phyloP scores from a whole-genome alignment of 345 rosid genomes.

The Eucalyptus pumila region DNA sequence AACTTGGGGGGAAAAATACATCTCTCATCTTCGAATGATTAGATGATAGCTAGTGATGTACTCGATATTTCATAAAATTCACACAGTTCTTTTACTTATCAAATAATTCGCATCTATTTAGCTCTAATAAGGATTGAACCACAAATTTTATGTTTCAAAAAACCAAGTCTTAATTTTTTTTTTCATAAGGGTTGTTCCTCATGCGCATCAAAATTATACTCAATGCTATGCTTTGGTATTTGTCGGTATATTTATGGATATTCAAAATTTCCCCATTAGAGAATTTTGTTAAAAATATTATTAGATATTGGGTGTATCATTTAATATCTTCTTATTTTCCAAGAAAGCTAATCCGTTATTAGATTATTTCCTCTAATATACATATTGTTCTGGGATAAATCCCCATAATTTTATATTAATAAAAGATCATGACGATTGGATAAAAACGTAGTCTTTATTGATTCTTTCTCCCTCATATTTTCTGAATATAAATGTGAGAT shows the following conservation, averaged over 20 bases:
- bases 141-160: neutral
- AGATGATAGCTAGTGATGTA: neutral
- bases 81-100: too few relatives aligned
- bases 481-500: too few relatives aligned
- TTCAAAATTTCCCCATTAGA: neutral
- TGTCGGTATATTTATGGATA: too few relatives aligned
- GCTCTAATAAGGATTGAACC: neutral
- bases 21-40: neutral
- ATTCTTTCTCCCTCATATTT: neutral
- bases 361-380: neutral
- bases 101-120: neutral
- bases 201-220: neutral
- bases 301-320: neutral
- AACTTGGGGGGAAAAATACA: too few relatives aligned
- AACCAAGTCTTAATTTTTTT: too few relatives aligned
- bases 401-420: neutral
- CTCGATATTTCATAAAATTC: neutral
- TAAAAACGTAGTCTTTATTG: too few relatives aligned
- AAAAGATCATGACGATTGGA: neutral
- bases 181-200: neutral
- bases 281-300: too few relatives aligned
- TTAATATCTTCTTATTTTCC: neutral
- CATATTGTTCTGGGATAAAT: neutral
- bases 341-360: neutral
- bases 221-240: neutral